phyloP scores from a whole-genome alignment of 495 filamentous ascomycete species.

The Apodospora peruviana region DNA sequence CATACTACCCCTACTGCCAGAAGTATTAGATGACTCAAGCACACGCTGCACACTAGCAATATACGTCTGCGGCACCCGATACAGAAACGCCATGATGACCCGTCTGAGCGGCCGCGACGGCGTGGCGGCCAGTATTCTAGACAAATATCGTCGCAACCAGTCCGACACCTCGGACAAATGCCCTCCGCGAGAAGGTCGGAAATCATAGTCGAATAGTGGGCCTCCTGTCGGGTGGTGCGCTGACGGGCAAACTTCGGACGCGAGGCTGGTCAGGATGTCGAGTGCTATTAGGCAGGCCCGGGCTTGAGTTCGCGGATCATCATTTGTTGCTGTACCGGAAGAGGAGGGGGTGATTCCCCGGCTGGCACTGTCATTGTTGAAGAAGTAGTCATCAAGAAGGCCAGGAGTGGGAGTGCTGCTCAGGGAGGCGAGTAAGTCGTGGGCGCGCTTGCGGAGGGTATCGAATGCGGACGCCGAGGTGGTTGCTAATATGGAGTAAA shows the following conservation, averaged over 20 bases:
- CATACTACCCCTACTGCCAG: too few species aligned
- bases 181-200: too few species aligned
- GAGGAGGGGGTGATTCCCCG: neutral
- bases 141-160: neutral
- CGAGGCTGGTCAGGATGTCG: neutral
- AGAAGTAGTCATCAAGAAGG: too few species aligned
- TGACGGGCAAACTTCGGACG: neutral
- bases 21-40: neutral
- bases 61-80: neutral
- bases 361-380: neutral
- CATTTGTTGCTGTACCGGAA: too few species aligned
- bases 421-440: neutral
- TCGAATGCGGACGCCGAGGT: neutral
- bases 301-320: too few species aligned
- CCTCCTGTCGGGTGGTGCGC: too few species aligned
- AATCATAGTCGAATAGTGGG: too few species aligned
- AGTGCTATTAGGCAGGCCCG: too few species aligned
- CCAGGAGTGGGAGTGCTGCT: too few species aligned
- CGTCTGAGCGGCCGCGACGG: neutral
- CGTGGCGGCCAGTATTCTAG: neutral
- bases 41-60: neutral
- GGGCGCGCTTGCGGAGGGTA: neutral
- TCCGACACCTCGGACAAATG: neutral
- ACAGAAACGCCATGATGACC: neutral
- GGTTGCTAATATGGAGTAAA: neutral